These are phyloP conservation scores for Cordyceps tenuipes DNA, from an alignment of 2,329 filamentous ascomycete species.

Conservation along the genomic window DNA sequence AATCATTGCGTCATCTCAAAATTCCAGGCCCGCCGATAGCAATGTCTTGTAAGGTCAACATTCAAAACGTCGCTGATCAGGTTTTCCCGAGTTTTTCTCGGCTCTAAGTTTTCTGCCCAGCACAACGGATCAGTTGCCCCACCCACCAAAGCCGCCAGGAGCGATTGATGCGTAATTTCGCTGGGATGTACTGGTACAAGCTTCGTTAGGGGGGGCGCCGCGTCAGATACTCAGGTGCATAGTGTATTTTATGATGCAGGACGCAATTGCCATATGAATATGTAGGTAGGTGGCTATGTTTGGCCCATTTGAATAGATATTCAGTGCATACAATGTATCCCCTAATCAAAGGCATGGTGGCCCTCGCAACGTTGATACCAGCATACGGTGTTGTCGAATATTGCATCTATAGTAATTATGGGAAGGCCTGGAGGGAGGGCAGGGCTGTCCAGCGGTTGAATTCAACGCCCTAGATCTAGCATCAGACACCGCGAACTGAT, in stretches of 20 bases:
- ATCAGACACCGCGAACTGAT: too few species aligned
- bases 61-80: neutral
- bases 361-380: too few species aligned
- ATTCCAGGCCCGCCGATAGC: neutral
- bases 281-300: too few species aligned
- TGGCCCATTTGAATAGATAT: too few species aligned
- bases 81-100: neutral
- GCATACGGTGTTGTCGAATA: neutral
- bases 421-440: too few species aligned
- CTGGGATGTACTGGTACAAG: conserved; percentile 19
- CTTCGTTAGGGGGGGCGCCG: neutral
- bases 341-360: too few species aligned
- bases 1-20: neutral
- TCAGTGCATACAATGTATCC: too few species aligned
- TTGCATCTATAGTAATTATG: too few species aligned
- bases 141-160: conserved; percentile 5
- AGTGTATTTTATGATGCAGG: too few species aligned
- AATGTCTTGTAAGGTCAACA: neutral
- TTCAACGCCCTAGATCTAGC: neutral
- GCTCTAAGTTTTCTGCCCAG: neutral
- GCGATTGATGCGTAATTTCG: conserved; percentile 19
- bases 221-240: too few species aligned
- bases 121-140: conserved; percentile 4
- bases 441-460: too few species aligned
- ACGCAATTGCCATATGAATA: too few species aligned